Conservation (phyloP, 257 asterid species). For the Solanum sparsipilum region DNA sequence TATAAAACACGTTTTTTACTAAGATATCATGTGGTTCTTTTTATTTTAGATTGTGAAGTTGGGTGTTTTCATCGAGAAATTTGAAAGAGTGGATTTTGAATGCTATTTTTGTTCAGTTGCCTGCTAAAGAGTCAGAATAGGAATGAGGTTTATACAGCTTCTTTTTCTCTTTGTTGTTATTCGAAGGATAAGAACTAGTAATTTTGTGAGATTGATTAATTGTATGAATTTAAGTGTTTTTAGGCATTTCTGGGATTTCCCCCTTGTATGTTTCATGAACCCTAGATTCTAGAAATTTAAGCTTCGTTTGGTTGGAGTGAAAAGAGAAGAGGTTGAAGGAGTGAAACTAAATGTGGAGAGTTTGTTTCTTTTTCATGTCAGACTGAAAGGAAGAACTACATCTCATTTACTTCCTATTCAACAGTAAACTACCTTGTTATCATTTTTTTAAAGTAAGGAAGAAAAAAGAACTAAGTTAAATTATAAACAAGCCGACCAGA, state of each 20-base stretch:
- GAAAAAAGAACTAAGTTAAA: not conserved
- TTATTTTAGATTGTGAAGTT: not conserved
- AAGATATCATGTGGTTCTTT: not conserved
- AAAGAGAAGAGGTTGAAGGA: not conserved
- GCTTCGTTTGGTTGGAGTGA: not conserved
- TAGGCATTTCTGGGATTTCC: not conserved
- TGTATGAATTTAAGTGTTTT: not conserved
- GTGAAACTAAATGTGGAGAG: not conserved
- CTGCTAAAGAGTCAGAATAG: not conserved
- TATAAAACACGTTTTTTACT: not conserved
- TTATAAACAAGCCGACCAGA: not conserved
- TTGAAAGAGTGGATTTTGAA: not conserved
- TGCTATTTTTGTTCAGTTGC: not conserved
- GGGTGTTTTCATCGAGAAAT: not conserved
- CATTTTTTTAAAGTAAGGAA: not conserved
- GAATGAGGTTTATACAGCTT: not conserved
- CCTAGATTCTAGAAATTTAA: not conserved
- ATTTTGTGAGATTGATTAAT: not conserved
- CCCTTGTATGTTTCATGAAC: not conserved
- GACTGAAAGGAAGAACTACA: not conserved
- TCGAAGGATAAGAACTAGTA: not conserved
- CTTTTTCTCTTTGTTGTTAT: not conserved
- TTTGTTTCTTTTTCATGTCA: not conserved
- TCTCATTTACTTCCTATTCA: not conserved
- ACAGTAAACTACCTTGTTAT: not conserved